These are phyloP conservation scores for Lenwebbia sp. DNA, from an alignment of 345 rosid genomes.

Conservation along the genomic window DNA sequence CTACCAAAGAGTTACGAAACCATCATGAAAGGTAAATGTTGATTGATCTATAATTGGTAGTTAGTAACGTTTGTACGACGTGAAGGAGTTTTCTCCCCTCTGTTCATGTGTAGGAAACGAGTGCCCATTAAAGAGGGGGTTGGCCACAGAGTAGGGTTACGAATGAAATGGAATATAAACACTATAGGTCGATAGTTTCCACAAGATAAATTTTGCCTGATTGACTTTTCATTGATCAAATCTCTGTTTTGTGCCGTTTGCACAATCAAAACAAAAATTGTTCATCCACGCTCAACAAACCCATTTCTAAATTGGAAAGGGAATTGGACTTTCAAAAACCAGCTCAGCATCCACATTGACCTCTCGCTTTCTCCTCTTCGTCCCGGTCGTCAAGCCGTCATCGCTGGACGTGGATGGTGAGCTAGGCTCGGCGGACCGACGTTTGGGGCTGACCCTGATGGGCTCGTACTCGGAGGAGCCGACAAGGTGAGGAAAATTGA, in stretches of 20 bases:
- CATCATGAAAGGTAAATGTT: too few species aligned
- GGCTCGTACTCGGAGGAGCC: constrained; percentile 18
- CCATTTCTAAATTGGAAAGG: background rate
- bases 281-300: background rate
- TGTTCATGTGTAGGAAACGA: too few species aligned
- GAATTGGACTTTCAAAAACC: background rate
- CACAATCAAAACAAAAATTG: background rate
- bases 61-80: too few species aligned
- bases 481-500: constrained; percentile 26
- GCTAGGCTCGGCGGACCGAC: constrained; percentile 13
- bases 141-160: too few species aligned
- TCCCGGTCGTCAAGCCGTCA: background rate
- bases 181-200: too few species aligned
- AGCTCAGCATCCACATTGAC: background rate
- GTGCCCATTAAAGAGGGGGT: too few species aligned
- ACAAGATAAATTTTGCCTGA: too few species aligned
- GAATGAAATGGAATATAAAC: too few species aligned
- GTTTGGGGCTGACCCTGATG: constrained; percentile 17
- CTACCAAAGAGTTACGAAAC: too few species aligned
- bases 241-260: background rate
- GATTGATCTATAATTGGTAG: too few species aligned
- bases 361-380: background rate
- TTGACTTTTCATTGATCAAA: too few species aligned
- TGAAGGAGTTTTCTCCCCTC: too few species aligned
- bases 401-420: background rate